Evolutionary conservation across 2,329 filamentous ascomycete genomes (phyloP), one percentile per base, ranked within the genome.

Genomic region (Sclerotinia minor): DNA sequence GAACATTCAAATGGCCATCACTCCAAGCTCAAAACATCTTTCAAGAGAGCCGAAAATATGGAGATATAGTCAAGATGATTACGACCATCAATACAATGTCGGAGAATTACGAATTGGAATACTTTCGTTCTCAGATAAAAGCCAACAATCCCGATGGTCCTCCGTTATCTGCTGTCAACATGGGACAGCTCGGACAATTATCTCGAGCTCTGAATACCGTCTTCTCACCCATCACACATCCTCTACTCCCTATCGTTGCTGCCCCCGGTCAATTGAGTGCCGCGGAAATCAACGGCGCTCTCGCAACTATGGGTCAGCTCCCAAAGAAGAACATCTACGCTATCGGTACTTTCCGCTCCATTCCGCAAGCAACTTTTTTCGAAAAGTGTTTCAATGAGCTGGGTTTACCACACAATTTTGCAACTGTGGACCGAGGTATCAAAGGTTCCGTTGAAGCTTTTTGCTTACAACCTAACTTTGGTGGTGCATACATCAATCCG

Each of bases 61-160:
- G 90, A 58, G 92, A 96, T 77, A 92, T 96, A 68, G 89, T 96
- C 75, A 96, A 95, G 81, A 95, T 96, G 91, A 95, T 95, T 74
- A 88, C 90, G 44, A 89, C 94, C 75, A 91, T 92, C 75, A 89
- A 88, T 76, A 89, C 90, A 52, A 88, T 91, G 76, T 92, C 93
- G 75, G 92, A 94, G 73, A 95, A 96, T 78, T 95, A 96, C 76
- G 92, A 96, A 79, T 84, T 96, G 45, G 92, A 96, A 78, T 94
- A 94, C 78, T 96, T 96, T 79, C 88, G 92, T 41, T 92, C 91
- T 15, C 85, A 88, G 71, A 89, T 95, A 76, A 87, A 87, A 74
- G 81, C 85, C 41, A 87, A 89, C 70, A 89, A 90, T 71, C 85
- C 89, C 0, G 83, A 89, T 70, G 83, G 84, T 11, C 91, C 92